Percentiles rank a stretch among this genome's conserved stretches.
phyloP scores from a whole-genome alignment of 768 basidiomycete species.

The Boletellus emodensis region DNA sequence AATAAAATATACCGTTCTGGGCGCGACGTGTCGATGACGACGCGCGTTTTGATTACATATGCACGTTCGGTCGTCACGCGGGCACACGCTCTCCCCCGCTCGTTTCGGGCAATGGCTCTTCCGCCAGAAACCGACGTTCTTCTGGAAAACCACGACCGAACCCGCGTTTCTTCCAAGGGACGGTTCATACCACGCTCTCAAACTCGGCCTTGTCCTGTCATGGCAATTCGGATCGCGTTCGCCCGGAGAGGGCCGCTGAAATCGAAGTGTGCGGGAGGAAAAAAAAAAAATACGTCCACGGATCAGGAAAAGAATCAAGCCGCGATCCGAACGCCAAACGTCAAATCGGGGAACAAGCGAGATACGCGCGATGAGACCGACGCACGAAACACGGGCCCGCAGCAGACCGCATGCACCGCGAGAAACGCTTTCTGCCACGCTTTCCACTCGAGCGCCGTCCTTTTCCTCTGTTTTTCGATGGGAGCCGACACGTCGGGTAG shows the following conservation, averaged over 20 bases:
- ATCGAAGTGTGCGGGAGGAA: constrained; percentile 1
- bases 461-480: constrained; percentile 3
- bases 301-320: constrained; percentile 17
- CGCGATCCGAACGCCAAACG: constrained; percentile 6
- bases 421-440: no score
- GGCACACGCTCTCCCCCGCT: constrained; percentile 3
- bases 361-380: neutral
- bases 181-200: constrained; percentile 3
- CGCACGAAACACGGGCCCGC: no score
- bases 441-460: neutral
- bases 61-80: constrained; percentile 18
- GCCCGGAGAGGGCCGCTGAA: constrained; percentile 18
- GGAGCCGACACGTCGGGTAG: neutral
- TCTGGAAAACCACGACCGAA: constrained; percentile 3
- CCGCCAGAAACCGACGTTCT: constrained; percentile 12
- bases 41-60: constrained; percentile 10
- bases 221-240: neutral
- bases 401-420: no score
- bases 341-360: neutral
- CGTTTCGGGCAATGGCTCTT: constrained; percentile 9
- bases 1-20: constrained; percentile 9
- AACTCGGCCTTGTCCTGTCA: constrained; percentile 6
- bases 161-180: constrained; percentile 20
- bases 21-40: neutral
- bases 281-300: constrained; percentile 11